These are phyloP conservation scores for Clarkia xantiana DNA, from an alignment of 345 rosid genomes.

Conservation along the genomic window DNA sequence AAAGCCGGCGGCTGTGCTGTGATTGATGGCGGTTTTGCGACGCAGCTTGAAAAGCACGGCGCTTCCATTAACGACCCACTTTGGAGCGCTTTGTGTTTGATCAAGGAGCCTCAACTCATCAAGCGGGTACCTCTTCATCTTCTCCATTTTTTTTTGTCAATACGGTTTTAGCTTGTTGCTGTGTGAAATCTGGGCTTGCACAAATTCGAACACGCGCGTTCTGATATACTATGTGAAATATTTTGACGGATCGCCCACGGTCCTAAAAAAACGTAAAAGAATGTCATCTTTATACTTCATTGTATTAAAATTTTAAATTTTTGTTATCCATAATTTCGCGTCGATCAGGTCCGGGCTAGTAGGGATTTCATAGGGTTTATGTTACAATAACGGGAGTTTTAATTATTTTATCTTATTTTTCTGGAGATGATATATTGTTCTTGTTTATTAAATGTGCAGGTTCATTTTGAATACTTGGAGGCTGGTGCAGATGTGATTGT, in stretches of 20 bases:
- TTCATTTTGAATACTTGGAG: conserved; percentile 76
- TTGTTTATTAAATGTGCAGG: conserved; percentile 36
- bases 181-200: too few species aligned
- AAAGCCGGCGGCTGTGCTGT: conserved; percentile 85
- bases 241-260: too few species aligned
- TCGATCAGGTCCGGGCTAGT: too few species aligned
- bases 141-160: background rate
- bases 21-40: conserved; percentile 87
- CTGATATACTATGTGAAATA: too few species aligned
- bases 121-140: conserved; percentile 24
- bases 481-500: conserved; percentile 89
- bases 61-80: conserved; percentile 77
- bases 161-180: too few species aligned
- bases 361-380: too few species aligned
- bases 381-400: too few species aligned
- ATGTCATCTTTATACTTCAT: too few species aligned
- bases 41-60: conserved; percentile 81
- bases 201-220: too few species aligned
- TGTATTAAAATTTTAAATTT: too few species aligned
- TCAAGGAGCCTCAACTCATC: conserved; percentile 60
- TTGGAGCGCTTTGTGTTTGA: conserved; percentile 85
- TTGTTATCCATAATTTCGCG: too few species aligned
- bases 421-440: background rate
- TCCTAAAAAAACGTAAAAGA: too few species aligned
- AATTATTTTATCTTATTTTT: background rate